Evolutionary conservation across 768 basidiomycete species (phyloP), one percentile per base, ranked within the genome.

Genomic region (Russula olivacea): DNA sequence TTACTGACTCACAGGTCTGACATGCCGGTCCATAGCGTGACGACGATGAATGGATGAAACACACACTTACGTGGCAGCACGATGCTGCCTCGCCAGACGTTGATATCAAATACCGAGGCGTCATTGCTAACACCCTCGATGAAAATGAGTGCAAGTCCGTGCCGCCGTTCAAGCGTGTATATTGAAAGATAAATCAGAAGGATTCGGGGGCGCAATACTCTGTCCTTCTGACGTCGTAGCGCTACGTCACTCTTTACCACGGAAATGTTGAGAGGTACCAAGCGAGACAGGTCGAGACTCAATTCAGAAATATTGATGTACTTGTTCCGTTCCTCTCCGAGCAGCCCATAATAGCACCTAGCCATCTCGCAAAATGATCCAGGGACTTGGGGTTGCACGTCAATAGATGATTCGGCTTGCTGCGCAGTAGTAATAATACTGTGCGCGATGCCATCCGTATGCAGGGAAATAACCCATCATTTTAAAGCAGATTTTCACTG

Each of bases 141-240:
- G 92, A 96, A 78, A 88, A 84, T 71, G 96, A 98, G 79, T 96
- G 95, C 88, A 96, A 95, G 81, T 72, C 89, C 45, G 93, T 98
- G 38, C 96, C 96, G 66, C 96, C 96, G 15, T 97, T 97, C 86
- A 96, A 96, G 83, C 91, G 93, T 75, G 90, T 91, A 59, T 96
- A 95, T 76, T 95, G 81, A 66, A 66, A 58, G 58, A 28, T 32
- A 28, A 14, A 38, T 28, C 21, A 38, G 40, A 17, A 43, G 43
- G 50, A 25, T n/a, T n/a, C 34, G 21, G 45, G 23, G 21, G 30
- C 12, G 15, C 43, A 5, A 53, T 53, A 21, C 36, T 61, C 19
- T 15, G n/a, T 38, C 45, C 2, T 30, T 41, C 14, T 38, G 47
- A 38, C 47, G 40, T 49, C 38, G 45, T 36, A 47, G 52, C 28